Evolutionary conservation across 1,139 yeast species (phyloP).

Genomic region (Yamadazyma taylorii): DNA sequence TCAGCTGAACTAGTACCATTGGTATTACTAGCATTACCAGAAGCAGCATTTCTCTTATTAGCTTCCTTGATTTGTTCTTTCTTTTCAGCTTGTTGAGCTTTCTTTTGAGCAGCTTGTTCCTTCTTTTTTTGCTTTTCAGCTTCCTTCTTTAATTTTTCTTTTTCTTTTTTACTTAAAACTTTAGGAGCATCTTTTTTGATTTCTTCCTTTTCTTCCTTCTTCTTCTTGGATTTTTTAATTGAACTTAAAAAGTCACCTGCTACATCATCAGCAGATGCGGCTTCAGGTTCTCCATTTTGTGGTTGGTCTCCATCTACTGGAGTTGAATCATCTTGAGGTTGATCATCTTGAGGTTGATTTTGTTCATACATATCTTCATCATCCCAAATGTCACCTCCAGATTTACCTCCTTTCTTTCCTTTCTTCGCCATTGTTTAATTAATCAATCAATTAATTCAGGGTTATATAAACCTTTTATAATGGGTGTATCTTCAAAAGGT

Average conservation of each 20-base stretch:
- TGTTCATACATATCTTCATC: slow-evolving; percentile 63
- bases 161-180: slow-evolving; percentile 91
- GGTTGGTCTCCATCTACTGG: slow-evolving; percentile 14
- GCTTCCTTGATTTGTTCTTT: slow-evolving; percentile 66
- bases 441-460: too few species aligned
- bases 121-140: slow-evolving; percentile 93
- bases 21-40: slow-evolving; percentile 48
- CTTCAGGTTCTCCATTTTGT: slow-evolving; percentile 24
- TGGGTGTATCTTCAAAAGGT: neutral
- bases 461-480: too few species aligned
- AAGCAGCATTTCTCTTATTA: slow-evolving; percentile 55
- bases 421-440: slow-evolving; percentile 43
- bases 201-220: slow-evolving; percentile 61
- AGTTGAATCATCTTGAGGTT: slow-evolving; percentile 9
- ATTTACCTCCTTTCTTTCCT: slow-evolving; percentile 50
- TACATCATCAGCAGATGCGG: slow-evolving; percentile 43
- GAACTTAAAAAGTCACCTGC: slow-evolving; percentile 79
- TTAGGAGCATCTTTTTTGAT: slow-evolving; percentile 53
- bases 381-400: slow-evolving; percentile 78
- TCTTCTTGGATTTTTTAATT: slow-evolving; percentile 74
- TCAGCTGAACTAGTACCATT: slow-evolving; percentile 33
- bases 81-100: slow-evolving; percentile 59
- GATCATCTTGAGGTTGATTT: slow-evolving; percentile 53
- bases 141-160: slow-evolving; percentile 96
- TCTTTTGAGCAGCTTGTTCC: slow-evolving; percentile 86